A percentile compares a stretch with the other conserved stretches of the same genome.
These are phyloP conservation scores for Allium fistulosum DNA, from an alignment of 106 monocot genomes.

Conservation along the genomic window DNA sequence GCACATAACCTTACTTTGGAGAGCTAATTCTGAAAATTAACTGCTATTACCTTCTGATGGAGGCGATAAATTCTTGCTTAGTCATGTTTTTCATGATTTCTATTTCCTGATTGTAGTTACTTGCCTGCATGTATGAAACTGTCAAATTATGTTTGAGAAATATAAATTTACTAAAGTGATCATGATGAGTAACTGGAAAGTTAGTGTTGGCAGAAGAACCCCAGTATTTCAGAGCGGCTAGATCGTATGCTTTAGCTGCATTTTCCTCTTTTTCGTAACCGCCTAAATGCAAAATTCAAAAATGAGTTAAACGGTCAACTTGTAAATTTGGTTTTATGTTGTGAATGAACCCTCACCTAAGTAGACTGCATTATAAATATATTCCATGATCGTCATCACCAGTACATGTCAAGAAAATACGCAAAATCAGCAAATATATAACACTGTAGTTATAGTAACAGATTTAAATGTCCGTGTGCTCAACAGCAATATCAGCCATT, in stretches of 20 bases:
- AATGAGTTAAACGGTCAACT: neutral
- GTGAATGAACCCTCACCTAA: slow-evolving; percentile 24
- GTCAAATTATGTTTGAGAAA: neutral
- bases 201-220: slow-evolving; percentile 39
- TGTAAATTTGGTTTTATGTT: neutral
- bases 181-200: slow-evolving; percentile 30
- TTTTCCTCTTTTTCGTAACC: slow-evolving; percentile 63
- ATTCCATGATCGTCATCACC: neutral
- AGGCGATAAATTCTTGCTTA: slow-evolving; percentile 67
- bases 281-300: slow-evolving; percentile 1
- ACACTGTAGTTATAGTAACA: too few species aligned
- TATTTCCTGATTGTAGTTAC: slow-evolving; percentile 41
- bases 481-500: too few species aligned
- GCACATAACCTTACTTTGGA: too few species aligned
- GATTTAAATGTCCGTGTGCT: too few species aligned
- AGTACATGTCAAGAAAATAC: neutral
- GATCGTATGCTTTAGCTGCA: slow-evolving; percentile 61
- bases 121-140: slow-evolving; percentile 19
- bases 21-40: neutral
- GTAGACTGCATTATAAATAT: slow-evolving; percentile 29
- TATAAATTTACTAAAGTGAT: neutral
- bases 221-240: slow-evolving; percentile 73
- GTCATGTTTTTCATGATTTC: slow-evolving; percentile 75
- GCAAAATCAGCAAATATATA: neutral
- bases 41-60: slow-evolving; percentile 51